Conservation (phyloP, 805 yeast species). For the Zygotorulaspora chibaensis region DNA sequence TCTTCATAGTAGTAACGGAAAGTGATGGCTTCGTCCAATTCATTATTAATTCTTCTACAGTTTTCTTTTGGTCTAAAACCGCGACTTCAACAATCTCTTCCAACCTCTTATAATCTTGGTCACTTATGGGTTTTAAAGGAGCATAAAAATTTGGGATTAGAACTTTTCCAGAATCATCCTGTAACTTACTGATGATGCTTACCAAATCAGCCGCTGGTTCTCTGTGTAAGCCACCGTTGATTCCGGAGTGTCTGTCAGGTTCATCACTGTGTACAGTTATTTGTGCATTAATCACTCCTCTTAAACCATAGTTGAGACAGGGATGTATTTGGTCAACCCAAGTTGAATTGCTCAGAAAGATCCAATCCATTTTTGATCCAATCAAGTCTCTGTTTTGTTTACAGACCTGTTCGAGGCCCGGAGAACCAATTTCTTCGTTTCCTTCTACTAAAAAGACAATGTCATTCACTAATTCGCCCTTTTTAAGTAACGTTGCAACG, state of each 20-base stretch:
- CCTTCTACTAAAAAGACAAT: constrained; percentile 87
- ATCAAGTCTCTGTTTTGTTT: constrained; percentile 46
- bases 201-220: constrained; percentile 89
- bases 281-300: constrained; percentile 86
- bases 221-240: constrained; percentile 85
- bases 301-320: constrained; percentile 86
- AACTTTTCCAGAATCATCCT: constrained; percentile 52
- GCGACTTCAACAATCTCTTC: constrained; percentile 51
- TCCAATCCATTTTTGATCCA: constrained; percentile 78
- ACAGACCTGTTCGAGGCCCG: constrained; percentile 75
- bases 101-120: constrained; percentile 57
- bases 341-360: constrained; percentile 81
- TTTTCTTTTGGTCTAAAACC: constrained; percentile 26
- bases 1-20: constrained; percentile 77
- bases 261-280: constrained; percentile 64
- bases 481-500: constrained; percentile 63
- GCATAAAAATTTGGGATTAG: constrained; percentile 67
- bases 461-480: constrained; percentile 55
- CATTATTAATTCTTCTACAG: constrained; percentile 54
- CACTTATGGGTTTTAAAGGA: constrained; percentile 54
- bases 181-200: constrained; percentile 61
- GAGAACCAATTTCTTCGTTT: constrained; percentile 91
- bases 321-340: constrained; percentile 91
- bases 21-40: constrained; percentile 90
- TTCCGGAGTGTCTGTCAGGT: constrained; percentile 94